Base-by-base conservation (phyloP, 2,329 filamentous ascomycete species). In the Penicillium sp. region DNA sequence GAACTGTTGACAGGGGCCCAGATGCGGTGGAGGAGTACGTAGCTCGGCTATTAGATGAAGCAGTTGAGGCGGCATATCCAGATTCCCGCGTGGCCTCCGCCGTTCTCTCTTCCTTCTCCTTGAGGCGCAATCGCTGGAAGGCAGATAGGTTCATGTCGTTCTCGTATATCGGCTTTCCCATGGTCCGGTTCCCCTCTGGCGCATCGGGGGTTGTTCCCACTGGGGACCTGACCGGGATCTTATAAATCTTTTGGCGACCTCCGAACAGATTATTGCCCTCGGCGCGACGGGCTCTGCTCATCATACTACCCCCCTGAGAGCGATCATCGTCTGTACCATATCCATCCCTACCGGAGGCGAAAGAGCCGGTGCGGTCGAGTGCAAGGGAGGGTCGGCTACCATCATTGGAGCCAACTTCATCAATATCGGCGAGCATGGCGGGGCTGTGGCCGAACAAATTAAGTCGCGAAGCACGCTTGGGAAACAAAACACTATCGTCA, bases 191-290 rank as follows among this genome's bases (percentile, higher is more conserved):
- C 50, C 53, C 75, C 65, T 62, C 74, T 65, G 61, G 28, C 3
- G 63, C 76, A 22, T 46, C 48, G 16, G 57, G 44, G 28, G 19
- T 50, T 31, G 57, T 56, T 41, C 71, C 69, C 14, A 72, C 70
- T 12, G 70, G 69, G 19, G 73, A 72, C 26, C 80, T 80, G 4
- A 78, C 79, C 0, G 89, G 81, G 61, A 96, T 89, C 72, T 91
- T 92, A 74, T 95, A 97, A 36, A 97, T 88, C 77, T 97, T 97
- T 72, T 97, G 94, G 42, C 94, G 86, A 16, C 94, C 94, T 55
- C 94, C 94, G 74, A 99, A 99, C 54, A 99, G 75, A 63, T 90
- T 88, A 69, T 97, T 99, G 43, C 93, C 91, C 69, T 97, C 93
- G 1, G 84, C 87, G 0, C 90, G 91, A 64, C 92, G 88, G 8